These are phyloP conservation scores for Prillingera fragicola DNA, from an alignment of 1,284 basidiomycete species.

Conservation along the genomic window DNA sequence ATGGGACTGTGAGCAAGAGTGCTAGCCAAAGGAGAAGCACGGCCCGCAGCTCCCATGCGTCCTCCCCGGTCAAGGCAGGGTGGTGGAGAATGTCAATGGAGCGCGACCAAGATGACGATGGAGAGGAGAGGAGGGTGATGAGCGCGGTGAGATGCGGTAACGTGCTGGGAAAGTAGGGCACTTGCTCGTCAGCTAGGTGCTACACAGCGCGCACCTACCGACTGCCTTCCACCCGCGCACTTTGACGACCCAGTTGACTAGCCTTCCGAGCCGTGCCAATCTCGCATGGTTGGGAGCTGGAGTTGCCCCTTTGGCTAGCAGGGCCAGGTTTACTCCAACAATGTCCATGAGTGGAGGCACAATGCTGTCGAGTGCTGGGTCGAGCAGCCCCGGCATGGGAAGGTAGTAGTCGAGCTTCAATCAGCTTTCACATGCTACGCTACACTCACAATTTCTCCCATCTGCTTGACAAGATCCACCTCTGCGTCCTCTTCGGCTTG, in stretches of 20 bases:
- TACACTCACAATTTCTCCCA: constrained; percentile 43
- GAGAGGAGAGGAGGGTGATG: constrained; percentile 59
- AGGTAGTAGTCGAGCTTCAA: constrained; percentile 80
- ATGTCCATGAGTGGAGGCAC: constrained; percentile 67
- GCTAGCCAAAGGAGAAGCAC: constrained; percentile 86
- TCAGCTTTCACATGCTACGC: neutral
- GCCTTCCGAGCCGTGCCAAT: constrained; percentile 56
- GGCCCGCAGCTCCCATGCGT: constrained; percentile 75
- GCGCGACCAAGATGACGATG: constrained; percentile 17
- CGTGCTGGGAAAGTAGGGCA: constrained; percentile 85
- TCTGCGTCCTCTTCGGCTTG: constrained; percentile 51
- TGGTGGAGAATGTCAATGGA: constrained; percentile 34
- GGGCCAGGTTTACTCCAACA: constrained; percentile 59
- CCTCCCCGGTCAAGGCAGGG: constrained; percentile 26
- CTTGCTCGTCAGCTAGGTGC: constrained; percentile 48
- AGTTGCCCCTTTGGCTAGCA: constrained; percentile 44
- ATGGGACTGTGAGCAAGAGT: constrained; percentile 89
- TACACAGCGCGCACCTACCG: constrained; percentile 56
- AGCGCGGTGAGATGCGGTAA: constrained; percentile 73
- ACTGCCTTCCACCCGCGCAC: constrained; percentile 88
- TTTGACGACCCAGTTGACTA: constrained; percentile 82
- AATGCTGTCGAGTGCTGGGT: constrained; percentile 83
- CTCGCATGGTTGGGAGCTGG: constrained; percentile 44
- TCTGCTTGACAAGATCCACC: constrained; percentile 51
- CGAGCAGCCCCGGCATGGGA: constrained; percentile 89